These are phyloP conservation scores for Nothomitra cinnamomea DNA, from an alignment of 2,329 filamentous ascomycete genomes.

Conservation along the genomic window DNA sequence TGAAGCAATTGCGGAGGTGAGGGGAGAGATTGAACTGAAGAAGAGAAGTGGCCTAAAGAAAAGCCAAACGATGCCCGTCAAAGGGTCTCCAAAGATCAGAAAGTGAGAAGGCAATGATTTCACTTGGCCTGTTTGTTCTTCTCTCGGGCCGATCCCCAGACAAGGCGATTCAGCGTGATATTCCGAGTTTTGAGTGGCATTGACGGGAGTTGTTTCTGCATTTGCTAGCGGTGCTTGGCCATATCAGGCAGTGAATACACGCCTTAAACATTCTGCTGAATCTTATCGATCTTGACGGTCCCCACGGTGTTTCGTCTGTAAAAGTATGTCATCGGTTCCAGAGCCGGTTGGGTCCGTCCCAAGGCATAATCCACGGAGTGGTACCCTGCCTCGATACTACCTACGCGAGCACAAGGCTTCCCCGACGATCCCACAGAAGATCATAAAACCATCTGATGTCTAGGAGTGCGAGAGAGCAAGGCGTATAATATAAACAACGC, in stretches of 20 bases:
- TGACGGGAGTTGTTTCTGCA: background rate
- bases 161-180: background rate
- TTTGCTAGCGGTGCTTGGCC: background rate
- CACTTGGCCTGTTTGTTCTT: background rate
- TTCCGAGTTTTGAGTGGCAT: background rate
- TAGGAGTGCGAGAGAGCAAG: no score
- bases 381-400: no score
- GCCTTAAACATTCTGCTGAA: no score
- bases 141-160: background rate
- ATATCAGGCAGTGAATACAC: background rate
- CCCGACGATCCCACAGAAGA: no score
- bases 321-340: no score
- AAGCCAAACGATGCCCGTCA: background rate
- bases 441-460: no score
- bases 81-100: background rate
- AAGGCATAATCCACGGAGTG: no score
- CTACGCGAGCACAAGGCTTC: no score
- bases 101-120: background rate
- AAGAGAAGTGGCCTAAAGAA: conserved; percentile 24
- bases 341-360: no score
- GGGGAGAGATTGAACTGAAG: conserved; percentile 49
- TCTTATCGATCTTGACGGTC: no score
- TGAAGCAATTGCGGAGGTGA: conserved; percentile 61
- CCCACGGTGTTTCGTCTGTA: no score
- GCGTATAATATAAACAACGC: no score